Evolutionary conservation across 116 monocot species (phyloP), one percentile per base, ranked within the genome.

Genomic region (Cymodocea nodosa): DNA sequence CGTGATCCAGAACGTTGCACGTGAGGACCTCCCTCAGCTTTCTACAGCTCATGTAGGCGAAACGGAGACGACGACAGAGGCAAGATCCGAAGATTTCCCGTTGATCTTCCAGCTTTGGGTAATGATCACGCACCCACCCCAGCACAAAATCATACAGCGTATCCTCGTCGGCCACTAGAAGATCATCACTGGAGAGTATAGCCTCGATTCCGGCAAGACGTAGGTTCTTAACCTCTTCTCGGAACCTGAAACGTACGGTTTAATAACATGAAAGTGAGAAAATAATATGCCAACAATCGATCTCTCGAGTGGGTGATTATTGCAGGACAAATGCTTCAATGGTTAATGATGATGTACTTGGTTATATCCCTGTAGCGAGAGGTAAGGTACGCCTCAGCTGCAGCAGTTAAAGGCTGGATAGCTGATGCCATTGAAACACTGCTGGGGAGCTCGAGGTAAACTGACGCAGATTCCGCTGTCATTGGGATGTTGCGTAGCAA

Each of bases 111-210:
- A 68, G 13, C 63, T 82, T 82, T 13, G 89, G 79, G 68, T 84
- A 94, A 56, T 89, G 94, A n/a, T 64, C 22, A 3, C 89, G 86
- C 12, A 69, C 79, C 94, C 94, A 94, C 62, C 84, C 84, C 22
- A 94, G 71, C 60, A 89, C 78, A 54, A 89, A 78, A 68, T 94
- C 94, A 52, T 84, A 94, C 40, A 94, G 80, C 35, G 84, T 77
- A 65, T 94, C 94, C 62, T 94, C 94, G n/a, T 89, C 89, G 57
- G 94, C 86, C 52, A 89, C 86, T 62, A 86, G 89, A 57, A 94
- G 84, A 13, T 86, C 82, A 64, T 94, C 80, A 68, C 86, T 89
- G 68, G 76, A 72, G n/a, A 94, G 74, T 68, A 94, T 80, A 16
- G 84, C 94, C 70, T 89, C 89, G 11, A 94, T 77, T 4, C 86